Conservation (phyloP, 2,329 filamentous ascomycete species). For the Polychaeton citri region DNA sequence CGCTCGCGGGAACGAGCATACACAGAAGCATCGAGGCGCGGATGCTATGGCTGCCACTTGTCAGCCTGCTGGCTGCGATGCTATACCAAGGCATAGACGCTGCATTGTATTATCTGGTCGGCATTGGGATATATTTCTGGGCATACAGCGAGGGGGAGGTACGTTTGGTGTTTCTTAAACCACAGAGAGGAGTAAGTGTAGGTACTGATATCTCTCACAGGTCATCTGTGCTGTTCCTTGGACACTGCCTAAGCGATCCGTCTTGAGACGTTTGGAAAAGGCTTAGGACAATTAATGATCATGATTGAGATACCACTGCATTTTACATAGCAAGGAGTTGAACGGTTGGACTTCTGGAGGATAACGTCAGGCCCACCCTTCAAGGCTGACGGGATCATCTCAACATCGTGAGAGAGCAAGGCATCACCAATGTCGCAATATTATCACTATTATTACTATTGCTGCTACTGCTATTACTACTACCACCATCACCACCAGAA, state of each 20-base stretch:
- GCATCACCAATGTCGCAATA: no score
- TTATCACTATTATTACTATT: no score
- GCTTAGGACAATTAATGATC: no score
- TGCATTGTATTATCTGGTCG: conserved; percentile 81
- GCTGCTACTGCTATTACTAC: no score
- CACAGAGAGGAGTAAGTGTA: conserved; percentile 6
- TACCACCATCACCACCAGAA: no score
- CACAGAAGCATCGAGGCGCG: conserved; percentile 83
- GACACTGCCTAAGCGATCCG: conserved; percentile 33
- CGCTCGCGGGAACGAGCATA: conserved; percentile 61
- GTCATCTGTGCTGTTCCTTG: conserved; percentile 37
- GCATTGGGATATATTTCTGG: conserved; percentile 84
- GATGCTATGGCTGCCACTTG: conserved; percentile 68
- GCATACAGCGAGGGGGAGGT: conserved; percentile 96
- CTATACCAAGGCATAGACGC: conserved; percentile 89
- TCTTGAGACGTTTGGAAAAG: conserved; percentile 10
- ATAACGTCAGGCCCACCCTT: no score
- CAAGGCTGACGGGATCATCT: no score
- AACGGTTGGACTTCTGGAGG: no score
- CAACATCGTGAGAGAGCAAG: no score
- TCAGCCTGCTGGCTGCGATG: conserved; percentile 58
- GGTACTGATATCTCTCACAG: conserved; percentile 13
- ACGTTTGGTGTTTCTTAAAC: conserved; percentile 23
- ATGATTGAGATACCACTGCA: no score
- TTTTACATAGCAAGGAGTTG: no score